Conservation (phyloP, 2,329 filamentous ascomycete genomes). For the Talaromyces sp. region DNA sequence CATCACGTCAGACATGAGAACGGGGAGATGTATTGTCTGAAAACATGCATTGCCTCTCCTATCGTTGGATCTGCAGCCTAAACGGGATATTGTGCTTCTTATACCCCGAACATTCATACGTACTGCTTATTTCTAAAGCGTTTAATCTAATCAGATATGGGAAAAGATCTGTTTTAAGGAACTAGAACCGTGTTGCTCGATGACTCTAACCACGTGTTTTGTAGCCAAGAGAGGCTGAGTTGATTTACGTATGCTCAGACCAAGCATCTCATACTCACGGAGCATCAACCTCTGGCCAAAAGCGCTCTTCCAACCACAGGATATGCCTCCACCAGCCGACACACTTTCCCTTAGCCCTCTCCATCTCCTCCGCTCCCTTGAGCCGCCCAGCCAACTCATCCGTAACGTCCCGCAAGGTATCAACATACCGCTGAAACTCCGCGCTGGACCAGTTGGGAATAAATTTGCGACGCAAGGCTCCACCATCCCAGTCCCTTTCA, state of each 20-base stretch:
- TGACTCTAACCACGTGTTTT: background rate
- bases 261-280: background rate
- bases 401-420: slow-evolving; percentile 48
- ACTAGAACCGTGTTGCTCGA: background rate
- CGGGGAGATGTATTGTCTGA: background rate
- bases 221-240: background rate
- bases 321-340: slow-evolving; percentile 45
- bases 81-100: background rate
- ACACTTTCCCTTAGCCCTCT: slow-evolving; percentile 37
- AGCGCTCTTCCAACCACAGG: slow-evolving; percentile 51
- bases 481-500: slow-evolving; percentile 54
- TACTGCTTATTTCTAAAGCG: background rate
- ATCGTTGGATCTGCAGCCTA: background rate
- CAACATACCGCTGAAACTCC: slow-evolving; percentile 57
- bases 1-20: background rate
- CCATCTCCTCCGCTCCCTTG: slow-evolving; percentile 26
- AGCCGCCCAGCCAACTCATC: slow-evolving; percentile 47
- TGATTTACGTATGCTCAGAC: background rate
- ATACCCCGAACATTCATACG: background rate
- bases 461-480: slow-evolving; percentile 58
- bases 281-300: slow-evolving; percentile 47
- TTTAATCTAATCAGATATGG: background rate
- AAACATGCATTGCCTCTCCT: background rate
- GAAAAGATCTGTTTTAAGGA: background rate
- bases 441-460: slow-evolving; percentile 63